Conservation (phyloP, 1,284 basidiomycete genomes). For the Ceratobasidium sp. region DNA sequence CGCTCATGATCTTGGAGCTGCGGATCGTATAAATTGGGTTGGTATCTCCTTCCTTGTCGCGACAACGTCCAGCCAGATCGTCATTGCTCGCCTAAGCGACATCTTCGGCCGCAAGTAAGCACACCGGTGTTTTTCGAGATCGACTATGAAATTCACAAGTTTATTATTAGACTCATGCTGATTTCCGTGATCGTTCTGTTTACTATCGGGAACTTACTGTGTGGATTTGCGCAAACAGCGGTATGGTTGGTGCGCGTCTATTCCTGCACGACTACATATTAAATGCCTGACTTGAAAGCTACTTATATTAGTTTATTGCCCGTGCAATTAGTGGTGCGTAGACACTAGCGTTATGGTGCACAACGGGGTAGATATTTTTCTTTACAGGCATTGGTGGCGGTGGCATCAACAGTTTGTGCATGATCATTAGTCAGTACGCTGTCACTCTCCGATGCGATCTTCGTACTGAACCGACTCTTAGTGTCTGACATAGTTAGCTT, state of each 20-base stretch:
- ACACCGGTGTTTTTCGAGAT: background rate
- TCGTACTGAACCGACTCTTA: background rate
- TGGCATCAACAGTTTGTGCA: slow-evolving; percentile 35
- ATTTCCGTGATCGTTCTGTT: slow-evolving; percentile 34
- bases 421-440: slow-evolving; percentile 32
- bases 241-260: slow-evolving; percentile 33
- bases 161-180: slow-evolving; percentile 10
- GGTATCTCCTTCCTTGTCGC: slow-evolving; percentile 36
- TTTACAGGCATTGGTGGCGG: slow-evolving; percentile 33
- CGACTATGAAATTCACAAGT: background rate
- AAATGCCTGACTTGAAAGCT: background rate
- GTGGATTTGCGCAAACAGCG: slow-evolving; percentile 31
- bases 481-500: slow-evolving; percentile 74
- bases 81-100: slow-evolving; percentile 35
- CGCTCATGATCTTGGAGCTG: slow-evolving; percentile 35
- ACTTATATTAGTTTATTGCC: slow-evolving; percentile 10
- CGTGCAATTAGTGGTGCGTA: slow-evolving; percentile 29
- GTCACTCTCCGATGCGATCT: background rate
- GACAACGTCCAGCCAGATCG: slow-evolving; percentile 34
- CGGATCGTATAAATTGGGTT: slow-evolving; percentile 38
- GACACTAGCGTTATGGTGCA: background rate
- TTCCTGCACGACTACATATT: background rate
- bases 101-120: slow-evolving; percentile 37
- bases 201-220: slow-evolving; percentile 29
- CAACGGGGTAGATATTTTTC: no score